Base-by-base conservation (phyloP, 2,329 filamentous ascomycete species). In the Lasiodiplodia hormozganensis region DNA sequence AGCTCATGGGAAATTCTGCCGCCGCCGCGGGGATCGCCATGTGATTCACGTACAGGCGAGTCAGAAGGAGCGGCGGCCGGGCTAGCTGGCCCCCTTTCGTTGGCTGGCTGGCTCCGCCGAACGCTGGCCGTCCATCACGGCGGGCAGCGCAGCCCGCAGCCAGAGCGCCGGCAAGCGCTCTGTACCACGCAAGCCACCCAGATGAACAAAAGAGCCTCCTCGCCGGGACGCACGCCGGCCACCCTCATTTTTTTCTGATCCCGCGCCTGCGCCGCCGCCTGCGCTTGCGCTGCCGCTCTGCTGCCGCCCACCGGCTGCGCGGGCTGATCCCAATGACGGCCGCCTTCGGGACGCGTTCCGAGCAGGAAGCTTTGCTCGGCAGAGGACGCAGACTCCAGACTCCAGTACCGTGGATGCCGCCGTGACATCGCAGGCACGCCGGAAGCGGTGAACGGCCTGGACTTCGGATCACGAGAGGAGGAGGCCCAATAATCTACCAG, bases 321-420 rank as follows among this genome's bases (percentile, higher is more conserved):
- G 53, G 53, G 52, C 52, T 67, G 64, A 67, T 67, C 64, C 49
- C 16, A 67, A 67, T 67, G 65, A 67, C 54, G 53, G 40, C 58
- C 28, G 49, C 54, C 38, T 36, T 64, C 60, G 60, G 60, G 28
- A 38, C 47, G 8, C 60, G 28, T 64, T 36, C 60, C 60, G 60
- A 36, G 43, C 58, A 36, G 58, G 25, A 36, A 23, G 51, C 12
- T 23, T 4, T 14, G 43, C 43, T 31, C 57, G 58, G 38, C 38
- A 25, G 28, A 36, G 47, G 38, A 49, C 58, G 38, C 57, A 28
- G 28, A 28, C 28, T 28, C 28, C 40, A 62, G 28, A 14, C 28
- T 16, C 43, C 60, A 28, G 60, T 51, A 64, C 60, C 60, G 40
- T 52, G 60, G 60, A 64, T 64, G 31, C 11, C 28, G 8, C 16